Percentiles rank a stretch among this genome's conserved stretches.
phyloP scores from a whole-genome alignment of 2,329 filamentous ascomycete genomes.

The Cyphellophora europaea region DNA sequence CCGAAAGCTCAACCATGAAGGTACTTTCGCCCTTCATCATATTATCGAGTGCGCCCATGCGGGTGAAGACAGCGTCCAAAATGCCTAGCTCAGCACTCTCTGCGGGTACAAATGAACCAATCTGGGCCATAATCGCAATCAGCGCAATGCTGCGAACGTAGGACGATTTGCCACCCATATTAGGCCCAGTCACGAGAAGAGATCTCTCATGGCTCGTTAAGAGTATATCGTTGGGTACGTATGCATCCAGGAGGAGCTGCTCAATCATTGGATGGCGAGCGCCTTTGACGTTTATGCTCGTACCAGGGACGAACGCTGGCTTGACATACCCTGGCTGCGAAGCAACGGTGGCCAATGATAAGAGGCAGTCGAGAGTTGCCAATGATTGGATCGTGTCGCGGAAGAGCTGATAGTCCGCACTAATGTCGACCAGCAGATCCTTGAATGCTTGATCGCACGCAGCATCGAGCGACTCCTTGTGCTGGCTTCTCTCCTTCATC shows the following conservation, averaged over 20 bases:
- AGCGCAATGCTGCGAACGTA: conserved; percentile 90
- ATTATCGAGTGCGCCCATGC: conserved; percentile 94
- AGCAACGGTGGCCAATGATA: conserved; percentile 77
- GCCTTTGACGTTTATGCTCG: conserved; percentile 59
- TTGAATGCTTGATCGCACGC: conserved; percentile 81
- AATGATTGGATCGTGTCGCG: conserved; percentile 82
- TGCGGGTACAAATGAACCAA: conserved; percentile 89
- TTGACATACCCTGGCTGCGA: conserved; percentile 79
- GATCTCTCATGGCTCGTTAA: conserved; percentile 60
- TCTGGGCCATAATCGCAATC: conserved; percentile 86
- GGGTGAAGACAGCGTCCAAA: conserved; percentile 84
- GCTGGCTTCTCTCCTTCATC: conserved; percentile 80
- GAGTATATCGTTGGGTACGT: conserved; percentile 81
- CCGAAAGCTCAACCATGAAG: conserved; percentile 95
- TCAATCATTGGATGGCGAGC: conserved; percentile 96
- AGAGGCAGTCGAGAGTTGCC: conserved; percentile 78
- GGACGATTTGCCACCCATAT: conserved; percentile 98
- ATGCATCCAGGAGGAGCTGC: conserved; percentile 71
- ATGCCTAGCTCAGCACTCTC: conserved; percentile 64
- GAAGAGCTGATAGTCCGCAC: conserved; percentile 76
- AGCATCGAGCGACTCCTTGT: conserved; percentile 85
- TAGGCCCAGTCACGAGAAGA: conserved; percentile 87
- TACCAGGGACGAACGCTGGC: conserved; percentile 51
- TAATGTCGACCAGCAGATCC: conserved; percentile 62
- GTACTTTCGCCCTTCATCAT: conserved; percentile 90